Evolutionary conservation across 768 basidiomycete species (phyloP).

Genomic region (Pleurotus ostreatus): DNA sequence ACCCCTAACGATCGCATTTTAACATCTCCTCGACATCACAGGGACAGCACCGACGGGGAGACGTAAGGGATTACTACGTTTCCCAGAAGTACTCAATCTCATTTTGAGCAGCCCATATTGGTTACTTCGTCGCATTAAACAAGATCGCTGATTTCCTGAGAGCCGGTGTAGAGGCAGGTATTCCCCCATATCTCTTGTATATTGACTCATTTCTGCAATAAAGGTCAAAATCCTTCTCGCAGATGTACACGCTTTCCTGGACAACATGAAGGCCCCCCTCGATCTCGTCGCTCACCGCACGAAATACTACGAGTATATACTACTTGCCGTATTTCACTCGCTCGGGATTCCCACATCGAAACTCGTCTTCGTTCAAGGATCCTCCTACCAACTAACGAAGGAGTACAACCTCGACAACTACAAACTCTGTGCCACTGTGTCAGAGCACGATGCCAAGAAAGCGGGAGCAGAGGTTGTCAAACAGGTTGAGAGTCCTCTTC

Average conservation of each 20-base stretch:
- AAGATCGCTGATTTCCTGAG: slow-evolving; percentile 96
- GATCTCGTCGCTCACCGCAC: slow-evolving; percentile 86
- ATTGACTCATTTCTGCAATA: slow-evolving; percentile 1
- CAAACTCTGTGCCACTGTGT: slow-evolving; percentile 84
- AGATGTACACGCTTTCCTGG: slow-evolving; percentile 95
- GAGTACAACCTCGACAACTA: slow-evolving; percentile 97
- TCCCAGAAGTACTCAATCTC: slow-evolving; percentile 2
- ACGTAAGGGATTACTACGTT: slow-evolving; percentile 54
- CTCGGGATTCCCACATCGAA: slow-evolving; percentile 88
- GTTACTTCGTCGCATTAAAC: slow-evolving; percentile 91
- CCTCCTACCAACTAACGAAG: slow-evolving; percentile 84
- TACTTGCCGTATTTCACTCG: slow-evolving; percentile 80
- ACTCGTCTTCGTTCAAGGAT: slow-evolving; percentile 83
- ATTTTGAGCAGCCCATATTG: slow-evolving; percentile 75
- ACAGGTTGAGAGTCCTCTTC: slow-evolving; percentile 86
- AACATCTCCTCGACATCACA: slow-evolving; percentile 25
- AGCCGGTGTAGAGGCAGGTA: slow-evolving; percentile 79
- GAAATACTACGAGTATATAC: slow-evolving; percentile 83
- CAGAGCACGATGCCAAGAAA: slow-evolving; percentile 96
- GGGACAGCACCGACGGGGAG: slow-evolving; percentile 92
- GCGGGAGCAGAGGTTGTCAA: slow-evolving; percentile 99
- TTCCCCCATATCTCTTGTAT: slow-evolving; percentile 1
- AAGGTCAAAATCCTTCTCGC: slow-evolving; percentile 80
- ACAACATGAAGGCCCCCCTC: slow-evolving; percentile 93
- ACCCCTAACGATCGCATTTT: slow-evolving; percentile 5